phyloP scores from a whole-genome alignment of 352 stramenopile genomes.

The Halophytophthora batemanensis region DNA sequence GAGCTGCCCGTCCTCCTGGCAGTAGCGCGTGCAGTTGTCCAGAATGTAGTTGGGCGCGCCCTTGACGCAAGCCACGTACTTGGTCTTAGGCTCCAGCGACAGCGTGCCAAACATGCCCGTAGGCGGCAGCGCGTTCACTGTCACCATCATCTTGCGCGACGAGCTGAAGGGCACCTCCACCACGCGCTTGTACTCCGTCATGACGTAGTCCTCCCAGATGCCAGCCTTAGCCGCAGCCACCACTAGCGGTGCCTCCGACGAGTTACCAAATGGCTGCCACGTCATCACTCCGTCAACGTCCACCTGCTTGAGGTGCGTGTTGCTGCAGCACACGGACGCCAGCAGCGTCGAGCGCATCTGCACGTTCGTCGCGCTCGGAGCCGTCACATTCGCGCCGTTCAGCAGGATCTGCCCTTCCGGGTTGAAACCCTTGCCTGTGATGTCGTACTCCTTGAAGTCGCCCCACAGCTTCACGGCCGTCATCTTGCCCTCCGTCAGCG shows the following conservation, averaged over 20 bases:
- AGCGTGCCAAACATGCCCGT: slow-evolving; percentile 15
- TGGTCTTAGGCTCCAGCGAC: too few species aligned
- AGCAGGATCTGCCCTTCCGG: slow-evolving; percentile 25
- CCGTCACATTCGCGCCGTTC: slow-evolving; percentile 18
- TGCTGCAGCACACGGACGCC: slow-evolving; percentile 37
- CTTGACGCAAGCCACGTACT: slow-evolving; percentile 40
- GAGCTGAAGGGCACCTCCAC: slow-evolving; percentile 91
- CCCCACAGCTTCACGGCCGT: slow-evolving; percentile 42
- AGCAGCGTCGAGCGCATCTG: slow-evolving; percentile 32
- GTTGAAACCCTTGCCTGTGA: slow-evolving; percentile 34
- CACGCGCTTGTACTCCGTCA: slow-evolving; percentile 41
- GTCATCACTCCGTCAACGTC: slow-evolving; percentile 8
- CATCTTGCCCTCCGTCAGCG: slow-evolving; percentile 78
- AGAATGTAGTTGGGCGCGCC: slow-evolving; percentile 42
- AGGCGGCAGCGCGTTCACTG: slow-evolving; percentile 15
- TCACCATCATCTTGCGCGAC: slow-evolving; percentile 90
- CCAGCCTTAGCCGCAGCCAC: slow-evolving; percentile 39
- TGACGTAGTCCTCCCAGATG: slow-evolving; percentile 27
- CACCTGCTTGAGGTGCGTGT: slow-evolving; percentile 36
- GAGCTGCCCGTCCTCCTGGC: slow-evolving; percentile 24
- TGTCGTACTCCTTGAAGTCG: slow-evolving; percentile 31
- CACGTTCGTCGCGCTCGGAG: slow-evolving; percentile 14
- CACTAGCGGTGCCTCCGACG: slow-evolving; percentile 40
- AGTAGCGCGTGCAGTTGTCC: slow-evolving; percentile 30
- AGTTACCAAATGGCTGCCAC: slow-evolving; percentile 35